Conservation (phyloP, 2,329 filamentous ascomycete species). For the Cladosporium sp. region DNA sequence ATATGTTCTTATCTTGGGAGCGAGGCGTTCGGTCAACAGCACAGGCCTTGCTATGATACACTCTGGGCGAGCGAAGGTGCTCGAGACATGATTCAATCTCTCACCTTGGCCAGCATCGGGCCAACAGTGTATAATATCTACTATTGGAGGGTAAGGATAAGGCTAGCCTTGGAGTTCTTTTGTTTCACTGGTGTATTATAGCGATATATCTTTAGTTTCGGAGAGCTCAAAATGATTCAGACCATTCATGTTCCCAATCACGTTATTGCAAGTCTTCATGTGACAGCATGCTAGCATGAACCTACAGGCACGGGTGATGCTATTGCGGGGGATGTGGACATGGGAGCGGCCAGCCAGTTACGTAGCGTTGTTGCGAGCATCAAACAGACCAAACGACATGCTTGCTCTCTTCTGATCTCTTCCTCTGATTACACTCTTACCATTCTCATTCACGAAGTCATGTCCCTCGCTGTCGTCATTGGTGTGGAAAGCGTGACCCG, state of each 20-base stretch:
- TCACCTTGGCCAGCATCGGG: slow-evolving; percentile 1
- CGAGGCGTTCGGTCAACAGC: slow-evolving; percentile 14
- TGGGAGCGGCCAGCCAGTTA: slow-evolving; percentile 1
- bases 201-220: neutral
- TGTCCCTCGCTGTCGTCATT: slow-evolving; percentile 2
- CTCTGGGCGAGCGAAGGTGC: neutral
- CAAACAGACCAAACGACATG: neutral
- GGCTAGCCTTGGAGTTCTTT: neutral
- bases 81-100: neutral
- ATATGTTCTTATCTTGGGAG: neutral
- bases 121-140: slow-evolving; percentile 1
- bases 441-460: neutral
- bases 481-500: neutral
- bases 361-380: slow-evolving; percentile 4
- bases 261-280: neutral
- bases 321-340: slow-evolving; percentile 5
- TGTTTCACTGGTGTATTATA: slow-evolving; percentile 1
- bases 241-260: neutral
- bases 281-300: neutral
- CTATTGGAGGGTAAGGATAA: neutral
- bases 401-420: neutral
- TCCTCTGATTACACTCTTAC: neutral
- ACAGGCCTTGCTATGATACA: slow-evolving; percentile 5
- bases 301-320: neutral
- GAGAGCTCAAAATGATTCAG: neutral